Conservation (phyloP, 2,329 filamentous ascomycete genomes). For the Aspergillus sp. region DNA sequence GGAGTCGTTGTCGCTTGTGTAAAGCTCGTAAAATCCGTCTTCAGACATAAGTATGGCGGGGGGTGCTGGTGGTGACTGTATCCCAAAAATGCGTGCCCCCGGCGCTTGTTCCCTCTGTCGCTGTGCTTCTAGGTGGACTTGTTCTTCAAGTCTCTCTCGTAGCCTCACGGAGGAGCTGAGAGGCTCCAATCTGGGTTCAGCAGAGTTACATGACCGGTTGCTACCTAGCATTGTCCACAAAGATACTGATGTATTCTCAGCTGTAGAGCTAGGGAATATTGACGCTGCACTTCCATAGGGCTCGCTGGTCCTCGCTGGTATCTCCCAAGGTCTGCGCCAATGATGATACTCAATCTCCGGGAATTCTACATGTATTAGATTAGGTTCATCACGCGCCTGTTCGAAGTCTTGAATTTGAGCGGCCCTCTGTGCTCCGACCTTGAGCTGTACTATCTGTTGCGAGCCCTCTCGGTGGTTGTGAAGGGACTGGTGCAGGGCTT, state of each 20-base stretch:
- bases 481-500: too few species aligned
- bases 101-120: background rate
- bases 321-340: too few species aligned
- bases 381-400: background rate
- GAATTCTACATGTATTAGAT: background rate
- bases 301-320: too few species aligned
- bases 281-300: background rate
- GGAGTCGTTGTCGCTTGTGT: too few species aligned
- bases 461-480: too few species aligned
- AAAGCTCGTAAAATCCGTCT: too few species aligned
- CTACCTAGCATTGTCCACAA: constrained; percentile 13
- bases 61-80: too few species aligned
- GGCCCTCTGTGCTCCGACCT: constrained; percentile 18
- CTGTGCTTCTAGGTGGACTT: constrained; percentile 12
- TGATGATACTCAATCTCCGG: too few species aligned
- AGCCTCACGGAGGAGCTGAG: constrained; percentile 10
- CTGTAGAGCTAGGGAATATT: background rate
- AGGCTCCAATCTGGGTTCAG: background rate
- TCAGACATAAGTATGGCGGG: too few species aligned
- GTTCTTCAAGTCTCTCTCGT: constrained; percentile 12
- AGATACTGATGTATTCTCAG: background rate
- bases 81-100: too few species aligned
- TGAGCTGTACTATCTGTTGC: constrained; percentile 15
- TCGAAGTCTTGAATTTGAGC: constrained; percentile 14
- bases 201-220: constrained; percentile 13